phyloP scores from a whole-genome alignment of 352 stramenopile genomes.

The Pythium aquatile region DNA sequence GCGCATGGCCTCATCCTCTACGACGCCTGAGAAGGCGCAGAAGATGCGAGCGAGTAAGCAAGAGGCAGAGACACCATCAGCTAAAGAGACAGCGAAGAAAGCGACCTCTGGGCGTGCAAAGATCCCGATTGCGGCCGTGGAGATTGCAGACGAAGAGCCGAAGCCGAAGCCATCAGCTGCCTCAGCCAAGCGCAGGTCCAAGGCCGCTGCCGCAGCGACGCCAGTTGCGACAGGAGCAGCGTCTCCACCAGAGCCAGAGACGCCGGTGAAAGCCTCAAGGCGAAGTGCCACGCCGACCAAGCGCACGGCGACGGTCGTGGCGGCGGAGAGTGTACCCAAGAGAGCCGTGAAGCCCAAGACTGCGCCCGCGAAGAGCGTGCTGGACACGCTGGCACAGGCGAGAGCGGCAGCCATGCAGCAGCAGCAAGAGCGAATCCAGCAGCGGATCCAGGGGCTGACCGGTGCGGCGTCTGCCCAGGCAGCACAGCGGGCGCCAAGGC shows the following conservation, averaged over 20 bases:
- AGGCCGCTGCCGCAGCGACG: not conserved
- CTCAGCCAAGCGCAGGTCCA: slow-evolving; percentile 18
- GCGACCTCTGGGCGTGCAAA: not conserved
- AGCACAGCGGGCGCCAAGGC: not conserved
- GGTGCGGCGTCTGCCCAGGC: not conserved
- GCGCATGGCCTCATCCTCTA: slow-evolving; percentile 35
- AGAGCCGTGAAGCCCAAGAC: slow-evolving; percentile 14
- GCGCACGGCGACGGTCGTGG: not conserved
- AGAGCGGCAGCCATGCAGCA: slow-evolving; percentile 43
- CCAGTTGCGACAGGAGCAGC: not conserved
- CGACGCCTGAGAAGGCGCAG: slow-evolving; percentile 14
- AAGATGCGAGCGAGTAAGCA: not conserved
- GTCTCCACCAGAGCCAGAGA: not conserved
- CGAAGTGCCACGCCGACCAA: not conserved
- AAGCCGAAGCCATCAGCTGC: not conserved
- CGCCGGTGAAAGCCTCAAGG: not conserved
- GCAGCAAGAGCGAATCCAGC: slow-evolving; percentile 50
- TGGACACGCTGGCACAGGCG: slow-evolving; percentile 41
- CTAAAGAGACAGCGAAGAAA: slow-evolving; percentile 2
- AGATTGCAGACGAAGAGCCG: not conserved
- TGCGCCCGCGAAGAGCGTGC: not conserved
- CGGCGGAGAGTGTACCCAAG: not conserved
- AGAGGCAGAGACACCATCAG: not conserved
- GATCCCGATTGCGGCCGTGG: not conserved
- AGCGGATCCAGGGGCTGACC: slow-evolving; percentile 48